Evolutionary conservation across 208 protist species (phyloP), one percentile per base, ranked within the genome.

Genomic region (Trypanosoma caninum): DNA sequence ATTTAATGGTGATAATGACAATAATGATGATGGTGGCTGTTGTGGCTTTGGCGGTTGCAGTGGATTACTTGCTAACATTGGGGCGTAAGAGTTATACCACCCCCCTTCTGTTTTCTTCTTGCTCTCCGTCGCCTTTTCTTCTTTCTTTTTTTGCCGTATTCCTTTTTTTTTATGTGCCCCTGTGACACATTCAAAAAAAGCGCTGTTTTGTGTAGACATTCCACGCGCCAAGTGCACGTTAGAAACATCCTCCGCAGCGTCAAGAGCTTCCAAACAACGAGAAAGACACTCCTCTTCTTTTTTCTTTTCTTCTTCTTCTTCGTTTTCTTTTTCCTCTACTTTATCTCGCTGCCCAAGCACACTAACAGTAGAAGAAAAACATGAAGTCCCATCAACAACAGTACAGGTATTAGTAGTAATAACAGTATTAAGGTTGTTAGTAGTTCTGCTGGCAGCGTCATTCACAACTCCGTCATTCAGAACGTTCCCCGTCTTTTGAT

Each of bases 271-370:
- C 27, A 66, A 41, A 33, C 60, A 58, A 0, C 38, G 60, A 10
- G 60, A 66, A 20, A 66, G 60, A 56, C 30, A 11, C 7, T 66
- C 60, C 10, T 46, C 25, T 7, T 64, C 46, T 23, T 51, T 30
- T 0, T 51, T 18, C 30, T 48, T 4, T 46, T 44, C 50, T 37
- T 45, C 35, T 16, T 27, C 57, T 16, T 35, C 4, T 35, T 35
- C 3, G 11, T 45, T 2, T 33, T 40, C 14, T 20, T 50, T 40
- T 31, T 14, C 16, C 33, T 58, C 52, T 46, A 45, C 31, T 41
- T 58, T 1, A 18, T 45, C 5, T 27, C 18, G 2, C n/a, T 54
- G 25, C 11, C 1, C 0, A 38, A 3, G 10, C 4, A 9, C 20
- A 8, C 20, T 25, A 23, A 9, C 1, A 23, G 18, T 47, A 16